phyloP scores from a whole-genome alignment of 371 early-diverging fungal genomes.

The Gilbertella persicaria region DNA sequence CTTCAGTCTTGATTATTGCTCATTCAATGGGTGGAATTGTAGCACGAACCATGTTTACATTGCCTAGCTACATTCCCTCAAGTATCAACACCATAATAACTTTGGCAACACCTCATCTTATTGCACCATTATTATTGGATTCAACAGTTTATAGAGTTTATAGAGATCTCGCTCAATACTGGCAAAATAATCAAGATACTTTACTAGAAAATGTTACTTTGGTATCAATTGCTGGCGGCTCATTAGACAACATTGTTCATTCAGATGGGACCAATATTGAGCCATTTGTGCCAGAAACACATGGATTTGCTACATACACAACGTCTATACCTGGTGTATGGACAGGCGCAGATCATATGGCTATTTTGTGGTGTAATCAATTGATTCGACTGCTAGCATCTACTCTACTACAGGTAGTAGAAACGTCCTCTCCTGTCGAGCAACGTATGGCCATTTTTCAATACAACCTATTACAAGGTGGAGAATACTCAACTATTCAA shows the following conservation, averaged over 20 bases:
- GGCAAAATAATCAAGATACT: conserved; percentile 50
- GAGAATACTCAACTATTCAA: not conserved
- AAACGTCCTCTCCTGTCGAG: conserved; percentile 24
- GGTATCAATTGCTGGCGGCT: conserved; percentile 90
- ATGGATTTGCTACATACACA: conserved; percentile 74
- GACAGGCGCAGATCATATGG: conserved; percentile 87
- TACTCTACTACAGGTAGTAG: conserved; percentile 57
- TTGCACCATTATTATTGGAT: conserved; percentile 79
- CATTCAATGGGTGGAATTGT: conserved; percentile 98
- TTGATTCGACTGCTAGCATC: conserved; percentile 60
- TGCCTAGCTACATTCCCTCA: conserved; percentile 64
- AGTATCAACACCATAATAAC: conserved; percentile 84
- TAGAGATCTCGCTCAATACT: conserved; percentile 58
- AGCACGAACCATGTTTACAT: conserved; percentile 73
- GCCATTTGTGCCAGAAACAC: conserved; percentile 53
- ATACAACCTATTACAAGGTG: conserved; percentile 5
- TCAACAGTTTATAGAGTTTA: conserved; percentile 67
- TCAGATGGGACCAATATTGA: conserved; percentile 72
- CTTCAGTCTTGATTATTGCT: conserved; percentile 81
- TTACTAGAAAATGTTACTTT: conserved; percentile 56
- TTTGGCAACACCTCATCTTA: conserved; percentile 86
- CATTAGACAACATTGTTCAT: conserved; percentile 77
- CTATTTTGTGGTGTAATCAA: conserved; percentile 95
- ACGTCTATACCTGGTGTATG: conserved; percentile 85
- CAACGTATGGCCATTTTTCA: conserved; percentile 20